These are phyloP conservation scores for Plantago coronopus DNA, from an alignment of 305 asterid genomes.

Conservation along the genomic window DNA sequence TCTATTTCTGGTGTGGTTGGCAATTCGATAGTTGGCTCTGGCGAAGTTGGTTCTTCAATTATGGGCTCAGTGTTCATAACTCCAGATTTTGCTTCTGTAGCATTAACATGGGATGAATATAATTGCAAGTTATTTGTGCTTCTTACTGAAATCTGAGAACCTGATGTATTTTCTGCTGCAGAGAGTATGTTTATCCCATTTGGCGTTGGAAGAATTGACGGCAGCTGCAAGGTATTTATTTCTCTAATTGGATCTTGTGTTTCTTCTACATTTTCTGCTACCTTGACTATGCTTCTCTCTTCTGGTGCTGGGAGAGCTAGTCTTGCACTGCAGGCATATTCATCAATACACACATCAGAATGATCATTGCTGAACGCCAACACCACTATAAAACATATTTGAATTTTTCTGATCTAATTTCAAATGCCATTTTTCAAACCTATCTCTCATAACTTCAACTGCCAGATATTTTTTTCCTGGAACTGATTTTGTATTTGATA, in stretches of 20 bases:
- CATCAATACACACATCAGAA: slow-evolving; percentile 6
- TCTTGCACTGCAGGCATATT: slow-evolving; percentile 67
- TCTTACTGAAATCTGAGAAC: too few relatives aligned
- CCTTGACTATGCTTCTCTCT: slow-evolving; percentile 52
- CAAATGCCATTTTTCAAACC: not conserved
- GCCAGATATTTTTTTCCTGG: not conserved
- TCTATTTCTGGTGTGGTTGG: slow-evolving; percentile 71
- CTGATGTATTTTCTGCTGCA: not conserved
- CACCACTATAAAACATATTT: not conserved
- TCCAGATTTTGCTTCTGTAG: slow-evolving; percentile 27
- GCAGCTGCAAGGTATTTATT: slow-evolving; percentile 22
- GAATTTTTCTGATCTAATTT: not conserved
- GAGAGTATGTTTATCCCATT: not conserved
- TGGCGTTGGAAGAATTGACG: not conserved
- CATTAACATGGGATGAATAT: slow-evolving; percentile 42
- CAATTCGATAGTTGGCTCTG: slow-evolving; percentile 63
- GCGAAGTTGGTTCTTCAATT: slow-evolving; percentile 76
- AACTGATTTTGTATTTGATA: too few relatives aligned
- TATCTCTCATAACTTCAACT: not conserved
- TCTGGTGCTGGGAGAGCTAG: slow-evolving; percentile 96
- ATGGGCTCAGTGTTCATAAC: slow-evolving; percentile 51
- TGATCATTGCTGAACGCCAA: not conserved
- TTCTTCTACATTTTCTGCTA: slow-evolving; percentile 39
- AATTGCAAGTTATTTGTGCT: slow-evolving; percentile 42
- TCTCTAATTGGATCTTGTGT: slow-evolving; percentile 38